Conservation (phyloP, 129 eudicot genomes). For the Flaveria bidentis region DNA sequence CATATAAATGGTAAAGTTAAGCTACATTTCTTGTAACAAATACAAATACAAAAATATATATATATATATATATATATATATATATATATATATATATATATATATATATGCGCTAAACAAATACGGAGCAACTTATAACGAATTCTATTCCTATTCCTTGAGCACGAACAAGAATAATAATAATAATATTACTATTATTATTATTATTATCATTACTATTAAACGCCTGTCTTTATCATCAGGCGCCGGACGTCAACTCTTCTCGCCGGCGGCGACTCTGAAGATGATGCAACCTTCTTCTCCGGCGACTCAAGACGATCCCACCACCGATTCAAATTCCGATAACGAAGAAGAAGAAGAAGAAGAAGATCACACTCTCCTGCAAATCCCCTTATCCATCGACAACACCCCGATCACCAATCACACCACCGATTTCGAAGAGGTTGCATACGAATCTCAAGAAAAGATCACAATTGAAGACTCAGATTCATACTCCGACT, state of each 20-base stretch:
- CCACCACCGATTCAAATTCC: constrained; percentile 1
- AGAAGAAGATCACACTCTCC: constrained; percentile 44
- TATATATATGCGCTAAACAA: background rate
- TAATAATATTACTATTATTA: too few species aligned
- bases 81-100: too few species aligned
- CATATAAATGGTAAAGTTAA: too few species aligned
- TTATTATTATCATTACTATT: too few species aligned
- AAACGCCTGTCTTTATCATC: background rate
- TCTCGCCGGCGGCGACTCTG: constrained; percentile 24
- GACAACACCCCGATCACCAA: background rate
- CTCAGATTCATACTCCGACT: constrained; percentile 35
- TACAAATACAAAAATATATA: too few species aligned
- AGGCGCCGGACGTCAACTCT: constrained; percentile 28
- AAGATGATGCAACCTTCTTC: constrained; percentile 37
- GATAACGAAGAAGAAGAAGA: constrained; percentile 37
- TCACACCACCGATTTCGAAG: constrained; percentile 23
- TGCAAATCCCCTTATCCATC: constrained; percentile 19
- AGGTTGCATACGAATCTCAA: constrained; percentile 47
- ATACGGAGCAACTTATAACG: background rate
- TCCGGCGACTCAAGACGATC: constrained; percentile 21
- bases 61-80: too few species aligned
- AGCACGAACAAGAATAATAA: too few species aligned
- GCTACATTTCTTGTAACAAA: too few species aligned
- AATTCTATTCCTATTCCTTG: background rate
- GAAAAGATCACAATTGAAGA: constrained; percentile 52